A percentile compares a stretch with the other conserved stretches of the same genome.
These are phyloP conservation scores for Mycena citricolor DNA, from an alignment of 1,284 basidiomycete genomes.

Conservation along the genomic window DNA sequence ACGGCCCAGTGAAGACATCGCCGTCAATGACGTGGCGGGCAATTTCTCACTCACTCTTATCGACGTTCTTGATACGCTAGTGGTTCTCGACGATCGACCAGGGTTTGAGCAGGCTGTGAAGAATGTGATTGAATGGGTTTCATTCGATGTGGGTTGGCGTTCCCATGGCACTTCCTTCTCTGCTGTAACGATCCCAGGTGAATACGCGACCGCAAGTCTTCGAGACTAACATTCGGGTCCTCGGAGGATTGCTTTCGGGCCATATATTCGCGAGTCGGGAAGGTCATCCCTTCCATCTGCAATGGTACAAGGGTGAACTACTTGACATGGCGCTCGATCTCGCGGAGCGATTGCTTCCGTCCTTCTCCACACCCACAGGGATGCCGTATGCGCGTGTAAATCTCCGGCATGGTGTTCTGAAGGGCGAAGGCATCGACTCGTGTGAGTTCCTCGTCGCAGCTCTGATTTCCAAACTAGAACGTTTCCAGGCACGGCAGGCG, in stretches of 20 bases:
- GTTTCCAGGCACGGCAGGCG: constrained; percentile 79
- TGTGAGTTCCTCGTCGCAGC: constrained; percentile 50
- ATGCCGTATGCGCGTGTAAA: constrained; percentile 89
- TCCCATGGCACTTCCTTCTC: not conserved
- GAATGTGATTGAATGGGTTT: constrained; percentile 74
- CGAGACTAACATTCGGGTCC: constrained; percentile 85
- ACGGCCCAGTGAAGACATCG: constrained; percentile 58
- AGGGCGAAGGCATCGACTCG: constrained; percentile 73
- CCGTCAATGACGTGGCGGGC: constrained; percentile 81
- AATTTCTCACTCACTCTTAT: constrained; percentile 84
- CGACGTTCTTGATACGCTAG: constrained; percentile 80
- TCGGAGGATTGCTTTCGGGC: constrained; percentile 86
- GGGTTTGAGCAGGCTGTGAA: constrained; percentile 78
- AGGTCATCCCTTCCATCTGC: constrained; percentile 66
- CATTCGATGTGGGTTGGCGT: constrained; percentile 62
- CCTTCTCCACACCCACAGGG: constrained; percentile 86
- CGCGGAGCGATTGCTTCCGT: constrained; percentile 80
- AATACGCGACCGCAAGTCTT: constrained; percentile 91
- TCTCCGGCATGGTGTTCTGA: constrained; percentile 66
- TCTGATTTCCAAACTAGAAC: constrained; percentile 10
- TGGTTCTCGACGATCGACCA: constrained; percentile 69
- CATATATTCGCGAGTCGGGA: constrained; percentile 76
- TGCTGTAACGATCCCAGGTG: constrained; percentile 4
- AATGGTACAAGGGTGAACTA: constrained; percentile 76
- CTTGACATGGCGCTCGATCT: constrained; percentile 82